Percentiles rank a stretch among this genome's conserved stretches.
Evolutionary conservation across 495 filamentous ascomycete genomes (phyloP).

Genomic region (Penicillium alfredii): DNA sequence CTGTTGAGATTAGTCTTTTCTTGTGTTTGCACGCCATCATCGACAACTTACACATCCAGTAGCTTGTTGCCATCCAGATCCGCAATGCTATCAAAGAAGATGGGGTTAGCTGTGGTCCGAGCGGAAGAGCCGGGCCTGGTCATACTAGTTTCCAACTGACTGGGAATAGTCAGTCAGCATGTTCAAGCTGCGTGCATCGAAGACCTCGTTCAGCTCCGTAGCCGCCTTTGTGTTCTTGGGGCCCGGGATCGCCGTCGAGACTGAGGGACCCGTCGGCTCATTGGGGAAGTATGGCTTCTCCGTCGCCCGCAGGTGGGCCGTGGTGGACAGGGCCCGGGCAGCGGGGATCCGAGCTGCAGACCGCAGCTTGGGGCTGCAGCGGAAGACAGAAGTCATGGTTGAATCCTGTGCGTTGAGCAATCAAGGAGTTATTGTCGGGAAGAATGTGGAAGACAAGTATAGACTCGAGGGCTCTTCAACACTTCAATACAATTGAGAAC

Average conservation of each 20-base stretch:
- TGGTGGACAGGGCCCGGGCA: constrained; percentile 37
- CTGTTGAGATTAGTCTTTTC: constrained; percentile 36
- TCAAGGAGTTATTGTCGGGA: constrained; percentile 4
- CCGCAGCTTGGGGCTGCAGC: constrained; percentile 38
- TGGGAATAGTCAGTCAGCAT: constrained; percentile 80
- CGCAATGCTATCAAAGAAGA: constrained; percentile 53
- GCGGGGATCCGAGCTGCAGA: constrained; percentile 33
- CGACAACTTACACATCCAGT: constrained; percentile 63
- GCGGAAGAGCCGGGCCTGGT: background rate
- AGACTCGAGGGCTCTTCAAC: no score
- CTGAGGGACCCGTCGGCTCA: constrained; percentile 68
- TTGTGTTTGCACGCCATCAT: constrained; percentile 6
- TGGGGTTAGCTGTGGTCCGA: constrained; percentile 22
- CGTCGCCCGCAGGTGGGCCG: constrained; percentile 35
- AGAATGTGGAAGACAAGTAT: background rate
- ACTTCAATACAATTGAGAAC: no score
- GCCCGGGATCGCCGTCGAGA: constrained; percentile 79
- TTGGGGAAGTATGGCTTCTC: constrained; percentile 56
- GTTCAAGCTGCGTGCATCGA: constrained; percentile 89
- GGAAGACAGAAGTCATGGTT: constrained; percentile 43
- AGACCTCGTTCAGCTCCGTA: constrained; percentile 73
- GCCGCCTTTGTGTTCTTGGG: constrained; percentile 67
- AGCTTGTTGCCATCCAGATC: constrained; percentile 71
- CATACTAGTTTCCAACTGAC: constrained; percentile 57
- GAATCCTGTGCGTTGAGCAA: constrained; percentile 6